Evolutionary conservation across 2,329 filamentous ascomycete genomes (phyloP).

Genomic region (Fusarium nurragi): DNA sequence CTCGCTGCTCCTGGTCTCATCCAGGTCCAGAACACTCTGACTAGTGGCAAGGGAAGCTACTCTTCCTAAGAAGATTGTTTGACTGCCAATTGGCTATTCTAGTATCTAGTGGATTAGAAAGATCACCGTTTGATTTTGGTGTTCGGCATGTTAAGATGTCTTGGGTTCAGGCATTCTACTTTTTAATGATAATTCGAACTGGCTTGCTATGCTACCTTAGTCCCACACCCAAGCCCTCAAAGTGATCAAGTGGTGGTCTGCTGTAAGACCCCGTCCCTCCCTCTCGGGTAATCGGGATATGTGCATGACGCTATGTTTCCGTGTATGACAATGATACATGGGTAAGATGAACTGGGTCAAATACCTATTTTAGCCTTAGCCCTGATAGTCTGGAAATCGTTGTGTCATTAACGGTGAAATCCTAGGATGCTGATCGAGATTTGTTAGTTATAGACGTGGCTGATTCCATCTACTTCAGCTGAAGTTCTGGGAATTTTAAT

Average conservation of each 20-base stretch:
- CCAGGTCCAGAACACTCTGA: conserved; percentile 41
- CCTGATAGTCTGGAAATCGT: no score
- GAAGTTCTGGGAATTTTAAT: no score
- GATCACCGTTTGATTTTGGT: neutral
- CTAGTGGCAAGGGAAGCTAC: neutral
- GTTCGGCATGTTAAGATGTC: neutral
- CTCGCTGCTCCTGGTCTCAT: conserved; percentile 49
- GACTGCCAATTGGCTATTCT: neutral
- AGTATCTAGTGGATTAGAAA: neutral
- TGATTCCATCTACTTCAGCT: no score
- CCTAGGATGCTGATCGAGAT: no score
- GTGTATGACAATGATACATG: conserved; percentile 1
- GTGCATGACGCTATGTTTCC: neutral
- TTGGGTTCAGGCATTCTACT: neutral
- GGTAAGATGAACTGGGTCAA: neutral
- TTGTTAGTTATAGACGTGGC: no score
- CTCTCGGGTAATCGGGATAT: conserved; percentile 9
- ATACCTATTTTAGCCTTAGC: neutral
- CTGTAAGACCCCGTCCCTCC: conserved; percentile 26
- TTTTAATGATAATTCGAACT: conserved; percentile 2
- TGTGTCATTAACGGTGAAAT: no score
- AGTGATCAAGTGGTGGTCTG: neutral
- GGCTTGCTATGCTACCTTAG: neutral
- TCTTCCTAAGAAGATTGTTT: neutral
- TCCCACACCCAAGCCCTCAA: neutral